Percentiles rank a stretch among this genome's conserved stretches.
These are phyloP conservation scores for Aspergillus sp. DNA, from an alignment of 2,329 filamentous ascomycete genomes.

Conservation along the genomic window DNA sequence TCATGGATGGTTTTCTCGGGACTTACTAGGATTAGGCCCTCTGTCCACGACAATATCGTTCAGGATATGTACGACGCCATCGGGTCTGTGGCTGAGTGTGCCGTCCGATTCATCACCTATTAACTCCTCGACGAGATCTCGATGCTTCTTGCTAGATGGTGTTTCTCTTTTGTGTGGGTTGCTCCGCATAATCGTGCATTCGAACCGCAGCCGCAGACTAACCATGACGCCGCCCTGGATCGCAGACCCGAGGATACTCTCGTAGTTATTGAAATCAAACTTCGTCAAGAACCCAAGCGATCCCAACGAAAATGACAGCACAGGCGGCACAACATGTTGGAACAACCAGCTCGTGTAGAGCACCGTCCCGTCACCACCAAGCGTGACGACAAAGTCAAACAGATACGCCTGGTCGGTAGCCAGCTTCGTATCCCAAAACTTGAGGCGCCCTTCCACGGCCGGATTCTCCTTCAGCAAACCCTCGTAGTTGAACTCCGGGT, in stretches of 20 bases:
- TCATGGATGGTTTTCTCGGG: background rate
- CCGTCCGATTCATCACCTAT: slow-evolving; percentile 84
- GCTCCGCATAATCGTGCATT: slow-evolving; percentile 85
- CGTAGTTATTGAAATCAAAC: slow-evolving; percentile 82
- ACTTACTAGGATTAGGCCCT: slow-evolving; percentile 84
- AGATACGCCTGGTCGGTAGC: slow-evolving; percentile 76
- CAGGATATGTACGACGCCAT: slow-evolving; percentile 82
- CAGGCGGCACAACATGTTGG: slow-evolving; percentile 89
- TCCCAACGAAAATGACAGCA: slow-evolving; percentile 86
- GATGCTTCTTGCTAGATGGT: slow-evolving; percentile 36
- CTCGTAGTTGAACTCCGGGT: slow-evolving; percentile 71
- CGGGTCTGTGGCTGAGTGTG: slow-evolving; percentile 79
- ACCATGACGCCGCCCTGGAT: slow-evolving; percentile 85
- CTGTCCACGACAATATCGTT: slow-evolving; percentile 97
- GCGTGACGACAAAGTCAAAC: slow-evolving; percentile 90
- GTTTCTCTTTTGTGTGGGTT: slow-evolving; percentile 34
- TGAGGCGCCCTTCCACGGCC: slow-evolving; percentile 59
- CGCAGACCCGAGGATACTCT: slow-evolving; percentile 66
- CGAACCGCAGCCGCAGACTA: slow-evolving; percentile 82
- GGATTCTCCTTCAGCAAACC: slow-evolving; percentile 65
- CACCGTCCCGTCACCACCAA: slow-evolving; percentile 95
- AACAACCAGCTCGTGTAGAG: slow-evolving; percentile 96
- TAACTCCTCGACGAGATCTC: slow-evolving; percentile 84
- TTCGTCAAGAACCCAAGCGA: slow-evolving; percentile 95
- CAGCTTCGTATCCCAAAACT: slow-evolving; percentile 80